Evolutionary conservation across 371 early-diverging fungal genomes (phyloP).

Genomic region (Nematocida sp.): DNA sequence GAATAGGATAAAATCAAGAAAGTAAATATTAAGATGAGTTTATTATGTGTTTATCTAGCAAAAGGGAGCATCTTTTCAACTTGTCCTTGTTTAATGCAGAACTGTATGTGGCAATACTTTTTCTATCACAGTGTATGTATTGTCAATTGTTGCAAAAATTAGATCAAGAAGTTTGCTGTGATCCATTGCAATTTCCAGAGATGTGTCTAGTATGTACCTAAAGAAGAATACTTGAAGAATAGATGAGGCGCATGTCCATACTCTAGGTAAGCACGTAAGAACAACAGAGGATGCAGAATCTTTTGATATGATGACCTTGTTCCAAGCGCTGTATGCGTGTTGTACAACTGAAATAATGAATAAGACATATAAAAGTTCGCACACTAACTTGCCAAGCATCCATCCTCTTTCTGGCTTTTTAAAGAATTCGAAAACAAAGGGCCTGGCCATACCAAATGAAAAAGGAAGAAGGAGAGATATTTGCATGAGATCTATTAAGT

Average conservation of each 20-base stretch:
- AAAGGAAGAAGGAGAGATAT: neutral
- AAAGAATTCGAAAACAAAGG: neutral
- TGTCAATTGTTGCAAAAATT: constrained; percentile 1
- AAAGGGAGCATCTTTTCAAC: neutral
- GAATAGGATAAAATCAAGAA: neutral
- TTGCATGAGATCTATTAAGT: constrained; percentile 1
- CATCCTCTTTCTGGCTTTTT: neutral
- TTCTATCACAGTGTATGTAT: neutral
- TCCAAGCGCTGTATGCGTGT: neutral
- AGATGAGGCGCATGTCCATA: neutral
- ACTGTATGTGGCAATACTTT: neutral
- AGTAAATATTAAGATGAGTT: constrained; percentile 1
- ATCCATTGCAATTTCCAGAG: neutral
- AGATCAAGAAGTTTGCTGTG: neutral
- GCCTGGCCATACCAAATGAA: neutral
- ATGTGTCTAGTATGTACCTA: neutral
- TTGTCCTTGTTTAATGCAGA: neutral
- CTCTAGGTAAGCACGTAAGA: neutral
- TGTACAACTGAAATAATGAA: neutral
- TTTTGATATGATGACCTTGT: neutral
- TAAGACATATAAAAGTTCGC: constrained; percentile 1
- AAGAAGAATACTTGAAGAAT: neutral
- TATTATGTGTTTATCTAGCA: constrained; percentile 1
- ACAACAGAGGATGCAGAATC: neutral
- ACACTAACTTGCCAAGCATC: neutral